Percentiles rank a stretch among this genome's conserved stretches.
Evolutionary conservation across 2,329 filamentous ascomycete genomes (phyloP).

Genomic region (Davidsoniella neocaledoniae): DNA sequence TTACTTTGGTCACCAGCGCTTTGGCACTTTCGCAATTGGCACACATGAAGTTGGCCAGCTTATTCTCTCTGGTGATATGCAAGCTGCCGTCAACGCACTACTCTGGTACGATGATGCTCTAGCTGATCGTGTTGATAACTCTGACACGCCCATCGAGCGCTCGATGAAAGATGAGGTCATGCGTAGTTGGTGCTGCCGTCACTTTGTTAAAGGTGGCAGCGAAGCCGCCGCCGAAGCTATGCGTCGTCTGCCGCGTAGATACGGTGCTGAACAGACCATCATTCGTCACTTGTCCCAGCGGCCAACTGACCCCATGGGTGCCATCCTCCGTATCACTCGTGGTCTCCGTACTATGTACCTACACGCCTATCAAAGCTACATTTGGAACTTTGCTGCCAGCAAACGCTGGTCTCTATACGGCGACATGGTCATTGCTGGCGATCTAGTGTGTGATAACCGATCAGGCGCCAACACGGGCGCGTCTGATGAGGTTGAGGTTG

Average conservation of each 20-base stretch:
- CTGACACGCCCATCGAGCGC: constrained; percentile 24
- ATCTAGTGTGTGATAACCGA: constrained; percentile 50
- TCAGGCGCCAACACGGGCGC: constrained; percentile 17
- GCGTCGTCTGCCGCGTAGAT: constrained; percentile 58
- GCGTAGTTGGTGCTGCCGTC: constrained; percentile 61
- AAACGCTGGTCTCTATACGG: constrained; percentile 67
- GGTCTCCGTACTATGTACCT: constrained; percentile 86
- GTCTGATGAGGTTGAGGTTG: constrained; percentile 20
- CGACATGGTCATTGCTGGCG: constrained; percentile 59
- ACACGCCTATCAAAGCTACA: constrained; percentile 85
- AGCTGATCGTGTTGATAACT: constrained; percentile 27
- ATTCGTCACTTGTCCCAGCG: constrained; percentile 56
- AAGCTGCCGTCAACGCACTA: constrained; percentile 63
- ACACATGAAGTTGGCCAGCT: constrained; percentile 74
- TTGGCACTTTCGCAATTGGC: constrained; percentile 72
- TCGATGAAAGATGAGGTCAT: constrained; percentile 59
- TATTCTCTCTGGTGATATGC: constrained; percentile 66
- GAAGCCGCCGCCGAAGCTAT: constrained; percentile 44
- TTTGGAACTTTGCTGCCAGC: constrained; percentile 81
- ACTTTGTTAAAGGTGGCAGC: constrained; percentile 42
- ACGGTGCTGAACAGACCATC: constrained; percentile 61
- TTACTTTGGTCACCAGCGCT: constrained; percentile 94
- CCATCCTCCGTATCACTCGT: constrained; percentile 62
- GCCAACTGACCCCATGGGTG: constrained; percentile 59
- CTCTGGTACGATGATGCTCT: constrained; percentile 53